These are phyloP conservation scores for Cryoendolithus antarcticus DNA, from an alignment of 2,329 filamentous ascomycete genomes.

Conservation along the genomic window DNA sequence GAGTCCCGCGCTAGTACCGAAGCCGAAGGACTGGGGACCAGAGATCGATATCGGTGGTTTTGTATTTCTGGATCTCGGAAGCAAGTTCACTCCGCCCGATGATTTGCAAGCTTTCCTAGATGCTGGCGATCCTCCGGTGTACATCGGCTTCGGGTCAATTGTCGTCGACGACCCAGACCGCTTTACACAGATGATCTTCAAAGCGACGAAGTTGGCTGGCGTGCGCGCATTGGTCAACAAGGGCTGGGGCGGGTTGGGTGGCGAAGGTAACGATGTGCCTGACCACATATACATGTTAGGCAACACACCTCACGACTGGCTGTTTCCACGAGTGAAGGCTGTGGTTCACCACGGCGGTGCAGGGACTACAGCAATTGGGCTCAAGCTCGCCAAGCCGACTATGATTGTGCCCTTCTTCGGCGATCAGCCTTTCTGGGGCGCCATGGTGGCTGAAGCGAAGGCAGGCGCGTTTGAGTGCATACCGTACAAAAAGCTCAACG, in stretches of 20 bases:
- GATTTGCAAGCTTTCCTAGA: conserved; percentile 57
- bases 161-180: conserved; percentile 64
- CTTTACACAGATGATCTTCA: conserved; percentile 60
- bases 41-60: conserved; percentile 69
- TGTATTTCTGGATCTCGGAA: conserved; percentile 58
- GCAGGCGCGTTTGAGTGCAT: conserved; percentile 53
- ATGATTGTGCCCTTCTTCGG: conserved; percentile 73
- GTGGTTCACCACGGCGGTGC: conserved; percentile 54
- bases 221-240: conserved; percentile 42
- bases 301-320: conserved; percentile 47
- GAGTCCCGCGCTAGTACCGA: conserved; percentile 66
- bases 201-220: conserved; percentile 46
- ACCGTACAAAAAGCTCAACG: conserved; percentile 54
- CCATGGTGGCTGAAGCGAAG: conserved; percentile 50
- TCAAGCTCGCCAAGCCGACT: conserved; percentile 59
- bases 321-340: conserved; percentile 42
- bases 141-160: conserved; percentile 75
- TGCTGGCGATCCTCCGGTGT: conserved; percentile 61
- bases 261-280: conserved; percentile 25
- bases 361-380: conserved; percentile 61
- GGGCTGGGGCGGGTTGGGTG: conserved; percentile 41
- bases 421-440: conserved; percentile 68
- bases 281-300: conserved; percentile 39
- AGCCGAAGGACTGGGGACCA: conserved; percentile 62
- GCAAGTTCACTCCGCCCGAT: conserved; percentile 51